Evolutionary conservation across 1,284 basidiomycete genomes (phyloP).

Genomic region (Xerocomus tenax): DNA sequence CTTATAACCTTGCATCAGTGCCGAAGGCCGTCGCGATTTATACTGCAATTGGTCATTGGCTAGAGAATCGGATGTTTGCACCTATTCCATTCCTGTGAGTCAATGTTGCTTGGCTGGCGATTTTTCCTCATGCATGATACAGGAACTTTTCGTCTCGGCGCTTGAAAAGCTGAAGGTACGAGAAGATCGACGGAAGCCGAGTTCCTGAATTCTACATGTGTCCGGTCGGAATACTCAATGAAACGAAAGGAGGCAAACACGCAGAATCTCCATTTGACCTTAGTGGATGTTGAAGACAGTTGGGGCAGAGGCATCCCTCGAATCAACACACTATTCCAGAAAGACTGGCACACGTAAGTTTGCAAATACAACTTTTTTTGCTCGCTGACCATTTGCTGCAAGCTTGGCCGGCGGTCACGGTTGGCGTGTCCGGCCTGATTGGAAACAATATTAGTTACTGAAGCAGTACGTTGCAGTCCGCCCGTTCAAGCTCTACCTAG

Average conservation of each 20-base stretch:
- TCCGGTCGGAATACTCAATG: slow-evolving; percentile 99
- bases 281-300: slow-evolving; percentile 95
- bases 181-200: too few species aligned
- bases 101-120: neutral
- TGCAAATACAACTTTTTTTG: slow-evolving; percentile 32
- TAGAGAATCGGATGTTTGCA: slow-evolving; percentile 91
- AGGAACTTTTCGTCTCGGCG: slow-evolving; percentile 84
- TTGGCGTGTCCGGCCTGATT: slow-evolving; percentile 92
- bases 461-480: slow-evolving; percentile 56
- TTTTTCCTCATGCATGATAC: slow-evolving; percentile 3
- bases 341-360: slow-evolving; percentile 87
- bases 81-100: slow-evolving; percentile 92
- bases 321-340: slow-evolving; percentile 96
- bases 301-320: slow-evolving; percentile 98
- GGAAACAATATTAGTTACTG: slow-evolving; percentile 94
- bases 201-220: slow-evolving; percentile 94
- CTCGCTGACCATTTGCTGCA: slow-evolving; percentile 35
- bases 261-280: slow-evolving; percentile 88
- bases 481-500: neutral
- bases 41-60: slow-evolving; percentile 94
- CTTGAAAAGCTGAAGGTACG: slow-evolving; percentile 95
- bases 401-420: slow-evolving; percentile 95
- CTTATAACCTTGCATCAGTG: slow-evolving; percentile 96
- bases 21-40: slow-evolving; percentile 94
- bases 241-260: slow-evolving; percentile 98